Conservation (phyloP, 129 eudicot genomes). For the Heracleum sosnowskyi region DNA sequence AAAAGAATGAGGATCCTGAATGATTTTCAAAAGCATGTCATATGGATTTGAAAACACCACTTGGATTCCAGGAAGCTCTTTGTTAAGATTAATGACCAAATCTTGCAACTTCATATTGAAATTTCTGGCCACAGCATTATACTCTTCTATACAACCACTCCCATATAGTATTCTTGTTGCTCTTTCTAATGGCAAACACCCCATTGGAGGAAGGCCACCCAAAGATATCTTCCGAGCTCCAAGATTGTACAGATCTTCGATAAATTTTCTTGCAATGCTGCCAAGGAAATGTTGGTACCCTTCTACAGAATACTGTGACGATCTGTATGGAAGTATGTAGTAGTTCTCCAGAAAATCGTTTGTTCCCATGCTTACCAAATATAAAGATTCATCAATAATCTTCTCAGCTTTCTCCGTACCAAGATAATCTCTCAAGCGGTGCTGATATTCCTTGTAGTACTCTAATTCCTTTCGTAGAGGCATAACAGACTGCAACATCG, state of each 20-base stretch:
- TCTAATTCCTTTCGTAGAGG: conserved; percentile 75
- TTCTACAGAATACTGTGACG: conserved; percentile 36
- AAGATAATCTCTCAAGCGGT: conserved; percentile 35
- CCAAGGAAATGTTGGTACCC: conserved; percentile 44
- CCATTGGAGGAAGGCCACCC: conserved; percentile 87
- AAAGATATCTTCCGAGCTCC: conserved; percentile 80
- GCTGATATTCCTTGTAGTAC: conserved; percentile 68
- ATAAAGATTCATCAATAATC: conserved; percentile 54
- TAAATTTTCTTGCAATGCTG: conserved; percentile 46
- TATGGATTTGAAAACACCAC: conserved; percentile 73
- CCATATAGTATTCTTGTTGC: conserved; percentile 26
- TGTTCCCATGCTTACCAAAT: conserved; percentile 75
- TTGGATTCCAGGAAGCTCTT: conserved; percentile 45
- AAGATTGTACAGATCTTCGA: conserved; percentile 41
- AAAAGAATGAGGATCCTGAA: conserved; percentile 46
- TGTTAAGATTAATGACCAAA: conserved; percentile 36
- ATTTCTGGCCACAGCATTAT: conserved; percentile 59
- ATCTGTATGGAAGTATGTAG: conserved; percentile 45
- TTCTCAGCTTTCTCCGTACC: conserved; percentile 41
- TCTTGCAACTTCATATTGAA: conserved; percentile 56
- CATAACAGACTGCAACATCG: conserved; percentile 63
- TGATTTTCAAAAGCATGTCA: conserved; percentile 42
- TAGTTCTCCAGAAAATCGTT: conserved; percentile 85
- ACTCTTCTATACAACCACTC: conserved; percentile 37
- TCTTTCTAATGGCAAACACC: conserved; percentile 76